Evolutionary conservation across 208 protist species (phyloP), one percentile per base, ranked within the genome.

Genomic region (Acanthamoeba sp.): DNA sequence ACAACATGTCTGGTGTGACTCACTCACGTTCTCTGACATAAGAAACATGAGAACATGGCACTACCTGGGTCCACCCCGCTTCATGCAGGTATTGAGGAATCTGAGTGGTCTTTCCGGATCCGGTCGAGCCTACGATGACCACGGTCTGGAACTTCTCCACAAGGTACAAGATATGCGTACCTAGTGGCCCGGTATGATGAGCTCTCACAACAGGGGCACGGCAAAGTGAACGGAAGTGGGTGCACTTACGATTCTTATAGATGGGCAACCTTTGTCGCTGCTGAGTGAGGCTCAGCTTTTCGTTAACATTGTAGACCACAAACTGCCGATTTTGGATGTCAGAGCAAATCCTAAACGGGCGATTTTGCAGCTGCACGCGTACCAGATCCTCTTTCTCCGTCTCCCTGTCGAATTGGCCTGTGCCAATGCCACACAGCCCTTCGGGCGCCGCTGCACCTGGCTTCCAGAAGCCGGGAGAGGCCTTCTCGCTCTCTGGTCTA

Each of bases 81-180:
- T 99, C 97, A 27, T 95, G 91, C 5, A 99, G 34, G 93, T 98
- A 99, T 94, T 99, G 98, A 38, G 98, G 97, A 7, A 99, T 94
- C 94, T 99, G 97, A n/a, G 97, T 97, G 57, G 98, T 98, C 95
- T 99, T 99, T 52, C 98, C 98, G 62, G 95, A 98, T 2, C 98
- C 98, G 0, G 98, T 98, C 29, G 97, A 29, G 18, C 98, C 98
- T 7, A 98, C 93, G 16, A 98, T 59, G 20, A 98, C 95, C 18
- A 97, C 64, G 14, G 93, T 95, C n/a, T 76, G 82, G 57, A 97
- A 95, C 12, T 62, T 95, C 40, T 96, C 89, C 14, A 98, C 78
- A 34, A 96, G 48, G 84, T 97, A 95, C 32, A 98, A 93, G 22
- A 98, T 94, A 24, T 94, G 90, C 50, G 59, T 82, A 2, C 90